Conservation (phyloP, 345 rosid genomes). For the Eucalyptus sp. region DNA sequence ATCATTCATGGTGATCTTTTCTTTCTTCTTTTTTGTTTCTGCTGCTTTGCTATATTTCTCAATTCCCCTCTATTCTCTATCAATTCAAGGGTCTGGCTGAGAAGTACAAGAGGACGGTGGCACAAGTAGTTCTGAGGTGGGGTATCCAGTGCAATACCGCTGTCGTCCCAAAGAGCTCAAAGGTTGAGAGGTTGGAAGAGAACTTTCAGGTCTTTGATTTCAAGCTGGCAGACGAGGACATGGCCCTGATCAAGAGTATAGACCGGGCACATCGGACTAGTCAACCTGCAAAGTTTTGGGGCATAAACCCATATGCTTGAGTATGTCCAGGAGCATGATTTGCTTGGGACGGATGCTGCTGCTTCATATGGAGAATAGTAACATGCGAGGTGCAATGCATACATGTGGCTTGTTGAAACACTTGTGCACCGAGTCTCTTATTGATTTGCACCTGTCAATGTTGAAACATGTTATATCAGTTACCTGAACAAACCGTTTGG, state of each 20-base stretch:
- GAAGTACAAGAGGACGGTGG: conserved; percentile 65
- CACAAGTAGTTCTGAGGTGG: conserved; percentile 73
- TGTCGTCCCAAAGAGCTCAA: conserved; percentile 72
- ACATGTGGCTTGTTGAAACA: neutral
- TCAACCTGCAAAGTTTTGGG: conserved; percentile 76
- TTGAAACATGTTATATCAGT: neutral
- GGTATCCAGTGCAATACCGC: conserved; percentile 65
- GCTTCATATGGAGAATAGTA: neutral
- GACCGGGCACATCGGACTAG: conserved; percentile 65
- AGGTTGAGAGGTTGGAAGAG: conserved; percentile 52
- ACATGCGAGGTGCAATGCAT: neutral
- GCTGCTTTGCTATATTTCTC: neutral
- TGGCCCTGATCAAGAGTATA: conserved; percentile 41
- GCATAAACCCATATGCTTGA: conserved; percentile 64
- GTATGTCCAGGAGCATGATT: neutral
- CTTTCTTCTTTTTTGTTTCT: neutral
- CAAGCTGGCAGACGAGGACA: conserved; percentile 54
- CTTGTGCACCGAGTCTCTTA: neutral
- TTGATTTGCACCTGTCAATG: neutral
- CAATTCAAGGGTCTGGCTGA: conserved; percentile 50
- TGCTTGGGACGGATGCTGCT: neutral
- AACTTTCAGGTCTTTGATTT: conserved; percentile 57
- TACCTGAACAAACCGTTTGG: neutral
- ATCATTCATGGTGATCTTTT: neutral
- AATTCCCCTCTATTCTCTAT: neutral